These are phyloP conservation scores for Nitzschia sp. DNA, from an alignment of 108 stramenopile genomes.

Conservation along the genomic window DNA sequence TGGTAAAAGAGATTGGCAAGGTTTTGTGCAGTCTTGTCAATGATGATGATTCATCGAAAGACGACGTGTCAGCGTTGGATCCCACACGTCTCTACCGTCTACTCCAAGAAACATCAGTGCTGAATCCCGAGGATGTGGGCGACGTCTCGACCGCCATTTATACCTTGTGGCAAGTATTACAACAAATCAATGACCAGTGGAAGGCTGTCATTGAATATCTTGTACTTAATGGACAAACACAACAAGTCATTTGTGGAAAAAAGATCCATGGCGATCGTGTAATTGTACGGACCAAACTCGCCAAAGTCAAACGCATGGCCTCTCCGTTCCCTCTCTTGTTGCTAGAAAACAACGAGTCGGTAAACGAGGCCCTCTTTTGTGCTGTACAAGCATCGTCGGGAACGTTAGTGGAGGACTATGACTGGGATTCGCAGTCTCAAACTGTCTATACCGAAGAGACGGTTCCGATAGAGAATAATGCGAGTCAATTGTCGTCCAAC, in stretches of 20 bases:
- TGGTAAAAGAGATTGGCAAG: neutral
- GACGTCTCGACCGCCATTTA: conserved; percentile 44
- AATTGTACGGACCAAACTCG: neutral
- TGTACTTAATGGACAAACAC: conserved; percentile 23
- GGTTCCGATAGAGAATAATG: neutral
- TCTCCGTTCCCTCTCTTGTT: conserved; percentile 15
- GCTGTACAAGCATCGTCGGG: neutral
- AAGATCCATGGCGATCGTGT: neutral
- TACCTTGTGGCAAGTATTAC: conserved; percentile 17
- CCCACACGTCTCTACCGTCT: neutral
- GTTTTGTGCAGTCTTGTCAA: neutral
- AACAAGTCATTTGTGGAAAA: conserved; percentile 8
- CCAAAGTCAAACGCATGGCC: conserved; percentile 18
- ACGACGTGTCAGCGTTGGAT: neutral
- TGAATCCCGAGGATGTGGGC: conserved; percentile 35
- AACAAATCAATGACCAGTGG: conserved; percentile 1
- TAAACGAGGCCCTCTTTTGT: conserved; percentile 1
- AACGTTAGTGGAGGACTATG: neutral
- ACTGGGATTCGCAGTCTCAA: neutral
- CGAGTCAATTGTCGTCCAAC: neutral
- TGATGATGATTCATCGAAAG: neutral
- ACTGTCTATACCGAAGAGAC: neutral
- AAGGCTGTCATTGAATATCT: neutral
- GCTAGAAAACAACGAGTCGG: neutral
- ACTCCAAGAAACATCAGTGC: neutral